Conservation (phyloP, 805 yeast genomes). For the Danielozyma ontarioensis region DNA sequence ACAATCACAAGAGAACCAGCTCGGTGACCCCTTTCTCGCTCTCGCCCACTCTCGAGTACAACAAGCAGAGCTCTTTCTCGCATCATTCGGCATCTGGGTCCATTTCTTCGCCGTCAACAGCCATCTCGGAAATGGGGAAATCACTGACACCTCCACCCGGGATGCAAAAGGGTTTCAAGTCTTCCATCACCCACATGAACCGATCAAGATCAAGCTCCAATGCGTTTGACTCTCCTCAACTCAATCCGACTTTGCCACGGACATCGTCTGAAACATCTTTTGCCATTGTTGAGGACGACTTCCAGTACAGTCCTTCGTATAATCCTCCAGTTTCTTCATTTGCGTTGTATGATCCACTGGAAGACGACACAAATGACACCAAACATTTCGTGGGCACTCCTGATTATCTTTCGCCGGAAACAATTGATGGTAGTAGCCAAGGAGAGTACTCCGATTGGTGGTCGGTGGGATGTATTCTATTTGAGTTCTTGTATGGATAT, state of each 20-base stretch:
- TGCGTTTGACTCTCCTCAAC: slow-evolving; percentile 42
- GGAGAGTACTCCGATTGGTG: slow-evolving; percentile 95
- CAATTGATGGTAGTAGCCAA: slow-evolving; percentile 79
- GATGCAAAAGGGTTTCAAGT: not conserved
- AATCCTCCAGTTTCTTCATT: slow-evolving; percentile 26
- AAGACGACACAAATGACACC: slow-evolving; percentile 34
- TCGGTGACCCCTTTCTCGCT: slow-evolving; percentile 43
- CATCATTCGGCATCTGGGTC: no score
- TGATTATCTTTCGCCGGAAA: slow-evolving; percentile 95
- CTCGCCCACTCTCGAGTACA: slow-evolving; percentile 33
- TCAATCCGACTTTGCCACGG: slow-evolving; percentile 43
- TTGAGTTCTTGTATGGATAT: slow-evolving; percentile 86
- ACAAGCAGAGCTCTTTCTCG: slow-evolving; percentile 8
- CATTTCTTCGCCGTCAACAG: slow-evolving; percentile 3
- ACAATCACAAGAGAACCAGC: slow-evolving; percentile 27
- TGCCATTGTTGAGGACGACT: slow-evolving; percentile 49
- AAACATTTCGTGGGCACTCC: slow-evolving; percentile 93
- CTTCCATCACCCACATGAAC: no score
- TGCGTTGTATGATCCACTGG: slow-evolving; percentile 72
- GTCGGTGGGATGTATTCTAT: slow-evolving; percentile 94
- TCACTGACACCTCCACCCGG: not conserved
- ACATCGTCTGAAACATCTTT: slow-evolving; percentile 56
- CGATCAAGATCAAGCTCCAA: slow-evolving; percentile 31
- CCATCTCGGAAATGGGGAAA: slow-evolving; percentile 4
- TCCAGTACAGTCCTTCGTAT: slow-evolving; percentile 25